Conservation (phyloP, 2,329 filamentous ascomycete genomes). For the Ascochyta clinopodiicola region DNA sequence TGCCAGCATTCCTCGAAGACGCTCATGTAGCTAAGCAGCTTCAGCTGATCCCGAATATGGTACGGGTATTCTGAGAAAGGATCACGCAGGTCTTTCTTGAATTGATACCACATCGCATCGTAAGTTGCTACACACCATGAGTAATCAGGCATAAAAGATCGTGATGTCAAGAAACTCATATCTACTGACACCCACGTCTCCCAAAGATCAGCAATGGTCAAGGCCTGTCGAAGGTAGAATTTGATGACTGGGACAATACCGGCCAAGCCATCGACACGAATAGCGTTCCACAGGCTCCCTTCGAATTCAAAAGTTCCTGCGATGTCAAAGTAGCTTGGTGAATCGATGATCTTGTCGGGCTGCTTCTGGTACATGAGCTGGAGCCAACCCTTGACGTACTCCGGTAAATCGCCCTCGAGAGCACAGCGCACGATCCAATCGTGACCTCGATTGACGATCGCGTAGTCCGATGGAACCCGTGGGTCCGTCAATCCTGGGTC, state of each 20-base stretch:
- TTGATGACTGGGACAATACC: background rate
- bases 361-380: conserved; percentile 5
- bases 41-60: background rate
- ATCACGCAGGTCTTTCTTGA: background rate
- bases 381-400: background rate
- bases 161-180: background rate
- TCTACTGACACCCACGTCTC: background rate
- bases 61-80: conserved; percentile 5
- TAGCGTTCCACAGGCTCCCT: background rate
- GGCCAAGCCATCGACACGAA: background rate
- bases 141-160: background rate
- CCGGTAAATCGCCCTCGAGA: background rate
- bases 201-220: background rate
- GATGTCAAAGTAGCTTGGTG: background rate
- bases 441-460: background rate
- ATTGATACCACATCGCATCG: background rate
- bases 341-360: background rate
- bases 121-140: background rate
- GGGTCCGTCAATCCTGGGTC: too few species aligned
- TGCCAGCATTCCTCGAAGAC: conserved; percentile 6
- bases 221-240: background rate
- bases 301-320: too few species aligned
- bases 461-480: too few species aligned
- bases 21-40: background rate
- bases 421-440: conserved; percentile 5